phyloP scores from a whole-genome alignment of 495 filamentous ascomycete genomes.

The Astrothelium macrocarpum region DNA sequence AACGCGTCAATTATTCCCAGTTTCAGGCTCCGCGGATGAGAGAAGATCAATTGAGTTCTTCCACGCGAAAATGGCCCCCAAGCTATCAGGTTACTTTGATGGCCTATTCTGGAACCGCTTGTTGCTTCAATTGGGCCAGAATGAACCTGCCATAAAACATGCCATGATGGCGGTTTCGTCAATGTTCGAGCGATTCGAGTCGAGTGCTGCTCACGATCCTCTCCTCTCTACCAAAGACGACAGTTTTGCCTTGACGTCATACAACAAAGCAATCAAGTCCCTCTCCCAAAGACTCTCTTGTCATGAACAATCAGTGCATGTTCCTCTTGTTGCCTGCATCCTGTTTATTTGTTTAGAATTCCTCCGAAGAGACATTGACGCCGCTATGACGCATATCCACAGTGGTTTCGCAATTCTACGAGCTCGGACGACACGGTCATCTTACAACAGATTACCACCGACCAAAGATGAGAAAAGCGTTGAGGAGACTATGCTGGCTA shows the following conservation, averaged over 20 bases:
- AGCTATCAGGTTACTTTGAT: slow-evolving; percentile 17
- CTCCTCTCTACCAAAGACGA: background rate
- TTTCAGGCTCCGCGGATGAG: background rate
- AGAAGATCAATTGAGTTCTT: slow-evolving; percentile 17
- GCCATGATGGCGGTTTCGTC: slow-evolving; percentile 9
- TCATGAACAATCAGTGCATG: background rate
- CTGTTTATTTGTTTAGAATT: slow-evolving; percentile 11
- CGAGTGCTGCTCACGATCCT: background rate
- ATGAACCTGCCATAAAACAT: slow-evolving; percentile 5
- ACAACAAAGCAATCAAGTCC: slow-evolving; percentile 14
- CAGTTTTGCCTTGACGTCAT: slow-evolving; percentile 13
- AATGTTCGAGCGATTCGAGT: slow-evolving; percentile 1
- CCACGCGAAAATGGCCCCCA: slow-evolving; percentile 11
- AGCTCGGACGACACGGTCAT: background rate
- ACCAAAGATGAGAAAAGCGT: background rate
- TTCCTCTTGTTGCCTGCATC: slow-evolving; percentile 4
- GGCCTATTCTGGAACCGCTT: slow-evolving; percentile 9
- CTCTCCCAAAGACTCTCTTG: slow-evolving; percentile 9
- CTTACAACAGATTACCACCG: background rate
- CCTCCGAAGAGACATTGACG: slow-evolving; percentile 1
- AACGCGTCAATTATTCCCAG: background rate
- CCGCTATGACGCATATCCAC: slow-evolving; percentile 7
- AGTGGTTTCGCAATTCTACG: slow-evolving; percentile 7
- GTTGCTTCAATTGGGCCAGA: slow-evolving; percentile 2
- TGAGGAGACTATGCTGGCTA: slow-evolving; percentile 15